phyloP scores from a whole-genome alignment of 306 rosid genomes.

The Leucaena leucocephala region DNA sequence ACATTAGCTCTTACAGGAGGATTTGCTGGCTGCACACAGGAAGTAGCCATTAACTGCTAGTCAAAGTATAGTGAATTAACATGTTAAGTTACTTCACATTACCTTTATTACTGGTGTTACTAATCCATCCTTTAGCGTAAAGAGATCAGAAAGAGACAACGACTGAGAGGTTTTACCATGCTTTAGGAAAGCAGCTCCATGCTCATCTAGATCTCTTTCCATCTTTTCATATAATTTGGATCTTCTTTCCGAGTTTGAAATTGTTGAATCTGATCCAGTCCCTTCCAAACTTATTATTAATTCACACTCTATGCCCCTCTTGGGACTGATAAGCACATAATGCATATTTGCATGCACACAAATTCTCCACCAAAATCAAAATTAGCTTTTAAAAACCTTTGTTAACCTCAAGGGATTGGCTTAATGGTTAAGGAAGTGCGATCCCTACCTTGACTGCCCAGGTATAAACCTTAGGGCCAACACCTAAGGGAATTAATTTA shows the following conservation, averaged over 20 bases:
- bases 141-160: constrained; percentile 81
- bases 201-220: constrained; percentile 79
- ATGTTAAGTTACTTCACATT: constrained; percentile 9
- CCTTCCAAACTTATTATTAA: constrained; percentile 24
- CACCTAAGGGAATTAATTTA: not conserved
- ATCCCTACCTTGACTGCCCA: not conserved
- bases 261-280: constrained; percentile 47
- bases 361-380: constrained; percentile 35
- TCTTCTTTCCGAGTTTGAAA: constrained; percentile 55
- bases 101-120: constrained; percentile 85
- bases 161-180: constrained; percentile 94
- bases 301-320: constrained; percentile 1
- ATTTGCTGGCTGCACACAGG: constrained; percentile 68
- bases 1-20: constrained; percentile 97
- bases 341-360: not conserved
- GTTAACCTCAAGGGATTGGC: not conserved
- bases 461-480: not conserved
- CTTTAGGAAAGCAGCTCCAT: constrained; percentile 77
- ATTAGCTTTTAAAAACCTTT: constrained; percentile 23
- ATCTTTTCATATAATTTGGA: constrained; percentile 73
- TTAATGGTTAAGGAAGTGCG: not conserved
- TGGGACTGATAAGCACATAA: not conserved
- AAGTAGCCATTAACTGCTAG: constrained; percentile 42
- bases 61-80: constrained; percentile 25
- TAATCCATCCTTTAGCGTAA: constrained; percentile 70